Percentiles rank a stretch among this genome's conserved stretches.
phyloP scores from a whole-genome alignment of 768 basidiomycete genomes.

The Kwoniella dendrophila region DNA sequence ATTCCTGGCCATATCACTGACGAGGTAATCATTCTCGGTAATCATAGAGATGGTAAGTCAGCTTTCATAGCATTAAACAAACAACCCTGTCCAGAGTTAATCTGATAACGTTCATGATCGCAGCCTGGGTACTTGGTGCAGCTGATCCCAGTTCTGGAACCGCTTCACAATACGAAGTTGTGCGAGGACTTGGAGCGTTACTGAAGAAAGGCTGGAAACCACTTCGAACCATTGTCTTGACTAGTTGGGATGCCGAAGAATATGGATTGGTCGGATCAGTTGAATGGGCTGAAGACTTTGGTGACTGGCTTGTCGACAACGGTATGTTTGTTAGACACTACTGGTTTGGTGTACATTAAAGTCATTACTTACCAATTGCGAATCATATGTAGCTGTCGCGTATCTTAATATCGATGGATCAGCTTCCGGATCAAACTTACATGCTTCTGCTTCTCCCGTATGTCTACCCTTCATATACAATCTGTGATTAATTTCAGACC shows the following conservation, averaged over 20 bases:
- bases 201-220: conserved; percentile 79
- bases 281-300: conserved; percentile 92
- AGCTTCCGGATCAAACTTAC: conserved; percentile 66
- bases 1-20: conserved; percentile 58
- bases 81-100: background rate
- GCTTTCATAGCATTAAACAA: background rate
- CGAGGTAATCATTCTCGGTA: conserved; percentile 83
- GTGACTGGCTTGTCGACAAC: conserved; percentile 74
- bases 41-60: conserved; percentile 76
- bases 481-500: background rate
- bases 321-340: conserved; percentile 20
- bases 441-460: conserved; percentile 66
- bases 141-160: conserved; percentile 66
- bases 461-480: conserved; percentile 1
- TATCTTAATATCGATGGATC: conserved; percentile 84
- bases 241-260: conserved; percentile 75
- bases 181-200: conserved; percentile 72
- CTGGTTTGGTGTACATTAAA: background rate
- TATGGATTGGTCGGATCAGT: conserved; percentile 68
- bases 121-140: conserved; percentile 70
- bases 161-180: conserved; percentile 72
- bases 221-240: conserved; percentile 71
- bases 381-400: conserved; percentile 62
- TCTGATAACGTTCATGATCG: conserved; percentile 31
- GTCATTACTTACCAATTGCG: background rate